phyloP scores from a whole-genome alignment of 106 monocot species.

The Phalaenopsis aphrodite region DNA sequence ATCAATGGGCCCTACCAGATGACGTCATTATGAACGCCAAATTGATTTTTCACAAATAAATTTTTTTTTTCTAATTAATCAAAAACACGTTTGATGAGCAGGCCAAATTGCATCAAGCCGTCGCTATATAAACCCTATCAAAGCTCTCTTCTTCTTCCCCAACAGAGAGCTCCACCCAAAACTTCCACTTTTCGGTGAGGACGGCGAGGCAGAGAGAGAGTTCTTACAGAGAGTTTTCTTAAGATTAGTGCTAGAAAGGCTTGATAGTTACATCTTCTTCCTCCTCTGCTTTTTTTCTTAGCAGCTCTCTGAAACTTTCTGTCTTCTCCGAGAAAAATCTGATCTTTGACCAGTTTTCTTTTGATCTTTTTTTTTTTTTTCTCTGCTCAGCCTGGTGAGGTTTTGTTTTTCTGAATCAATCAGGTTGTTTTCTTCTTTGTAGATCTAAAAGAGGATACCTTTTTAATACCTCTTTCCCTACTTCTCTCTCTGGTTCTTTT shows the following conservation, averaged over 20 bases:
- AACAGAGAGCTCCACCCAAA: conserved; percentile 19
- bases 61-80: not conserved
- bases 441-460: conserved; percentile 12
- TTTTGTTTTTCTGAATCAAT: conserved; percentile 35
- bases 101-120: not conserved
- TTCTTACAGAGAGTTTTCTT: not conserved
- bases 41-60: not conserved
- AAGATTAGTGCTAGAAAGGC: not conserved
- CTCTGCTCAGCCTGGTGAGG: conserved; percentile 5
- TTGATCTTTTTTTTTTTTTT: conserved; percentile 14
- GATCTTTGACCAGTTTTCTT: not conserved
- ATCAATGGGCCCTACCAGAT: not conserved
- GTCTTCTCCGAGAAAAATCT: not conserved
- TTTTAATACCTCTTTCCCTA: not conserved
- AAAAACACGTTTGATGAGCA: not conserved
- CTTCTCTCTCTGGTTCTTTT: conserved; percentile 18
- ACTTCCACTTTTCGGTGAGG: conserved; percentile 20
- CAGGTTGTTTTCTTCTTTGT: conserved; percentile 7
- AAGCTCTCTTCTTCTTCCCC: not conserved
- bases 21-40: not conserved
- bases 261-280: not conserved
- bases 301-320: conserved; percentile 11
- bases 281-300: not conserved
- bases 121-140: conserved; percentile 10
- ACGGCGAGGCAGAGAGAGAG: conserved; percentile 5